These are phyloP conservation scores for Kwoniella botswanensis DNA, from an alignment of 768 basidiomycete species.

Conservation along the genomic window DNA sequence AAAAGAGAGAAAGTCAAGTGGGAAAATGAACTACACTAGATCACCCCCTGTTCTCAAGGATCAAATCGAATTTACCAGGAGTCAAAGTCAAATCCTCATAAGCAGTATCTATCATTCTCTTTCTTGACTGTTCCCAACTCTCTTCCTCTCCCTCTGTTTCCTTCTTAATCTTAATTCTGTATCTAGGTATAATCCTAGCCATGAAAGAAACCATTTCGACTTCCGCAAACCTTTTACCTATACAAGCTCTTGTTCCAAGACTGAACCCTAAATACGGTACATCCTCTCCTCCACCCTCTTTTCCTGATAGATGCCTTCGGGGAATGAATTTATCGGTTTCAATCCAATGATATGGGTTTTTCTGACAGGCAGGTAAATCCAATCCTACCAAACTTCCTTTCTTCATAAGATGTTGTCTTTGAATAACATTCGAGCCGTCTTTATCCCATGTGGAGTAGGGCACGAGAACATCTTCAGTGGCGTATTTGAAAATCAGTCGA, in stretches of 20 bases:
- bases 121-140: constrained; percentile 24
- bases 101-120: constrained; percentile 33
- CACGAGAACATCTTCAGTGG: constrained; percentile 26
- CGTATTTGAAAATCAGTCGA: constrained; percentile 34
- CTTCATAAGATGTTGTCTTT: constrained; percentile 24
- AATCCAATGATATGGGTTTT: constrained; percentile 33
- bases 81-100: constrained; percentile 40
- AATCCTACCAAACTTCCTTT: constrained; percentile 33
- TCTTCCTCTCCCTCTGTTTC: constrained; percentile 33
- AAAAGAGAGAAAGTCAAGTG: no score
- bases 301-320: not conserved
- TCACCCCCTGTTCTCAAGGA: constrained; percentile 24
- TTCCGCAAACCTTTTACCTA: constrained; percentile 43
- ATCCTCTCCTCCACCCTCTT: not conserved
- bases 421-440: constrained; percentile 14
- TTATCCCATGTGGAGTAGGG: constrained; percentile 40
- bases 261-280: constrained; percentile 28
- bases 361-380: constrained; percentile 32
- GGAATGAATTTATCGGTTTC: constrained; percentile 5
- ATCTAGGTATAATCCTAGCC: constrained; percentile 18
- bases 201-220: constrained; percentile 37
- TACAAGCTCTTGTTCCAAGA: constrained; percentile 30
- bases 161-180: constrained; percentile 10
- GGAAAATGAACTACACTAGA: not conserved
- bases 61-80: constrained; percentile 36